These are phyloP conservation scores for Taphrina deformans DNA, from an alignment of 1,139 yeast genomes.

Conservation along the genomic window DNA sequence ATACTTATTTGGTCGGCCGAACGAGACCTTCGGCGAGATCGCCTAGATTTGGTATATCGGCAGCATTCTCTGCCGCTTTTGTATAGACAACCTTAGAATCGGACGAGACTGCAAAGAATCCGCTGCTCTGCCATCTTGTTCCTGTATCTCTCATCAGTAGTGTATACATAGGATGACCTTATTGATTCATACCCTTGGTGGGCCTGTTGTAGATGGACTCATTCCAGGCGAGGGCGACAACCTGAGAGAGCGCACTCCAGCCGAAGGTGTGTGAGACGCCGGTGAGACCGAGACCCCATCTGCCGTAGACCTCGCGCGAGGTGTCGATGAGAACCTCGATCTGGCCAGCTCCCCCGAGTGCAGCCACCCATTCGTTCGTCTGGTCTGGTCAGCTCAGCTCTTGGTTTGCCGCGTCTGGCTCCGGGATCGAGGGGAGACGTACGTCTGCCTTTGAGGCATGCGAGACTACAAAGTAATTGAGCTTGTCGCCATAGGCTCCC, in stretches of 20 bases:
- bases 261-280: constrained; percentile 14
- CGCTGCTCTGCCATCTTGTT: constrained; percentile 28
- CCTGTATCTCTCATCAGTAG: too few relatives aligned
- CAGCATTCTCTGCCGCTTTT: constrained; percentile 11
- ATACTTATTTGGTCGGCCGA: neutral
- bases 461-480: constrained; percentile 19
- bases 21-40: constrained; percentile 3
- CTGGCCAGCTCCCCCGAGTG: constrained; percentile 9
- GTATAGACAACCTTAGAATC: constrained; percentile 9
- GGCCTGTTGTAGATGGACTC: constrained; percentile 25
- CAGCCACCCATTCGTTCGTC: constrained; percentile 19
- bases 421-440: neutral
- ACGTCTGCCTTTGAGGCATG: constrained; percentile 25
- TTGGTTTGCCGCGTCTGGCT: neutral
- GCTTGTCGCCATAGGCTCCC: constrained; percentile 6
- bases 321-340: constrained; percentile 11
- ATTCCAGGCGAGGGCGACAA: constrained; percentile 17
- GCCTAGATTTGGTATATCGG: constrained; percentile 13
- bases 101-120: constrained; percentile 3
- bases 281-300: constrained; percentile 26
- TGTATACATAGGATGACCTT: too few relatives aligned
- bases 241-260: constrained; percentile 7
- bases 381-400: neutral
- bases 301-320: constrained; percentile 8
- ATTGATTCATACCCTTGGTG: constrained; percentile 23